Percentiles rank a stretch among this genome's conserved stretches.
These are phyloP conservation scores for Psilocybe subaeruginosa DNA, from an alignment of 768 basidiomycete species.

Conservation along the genomic window DNA sequence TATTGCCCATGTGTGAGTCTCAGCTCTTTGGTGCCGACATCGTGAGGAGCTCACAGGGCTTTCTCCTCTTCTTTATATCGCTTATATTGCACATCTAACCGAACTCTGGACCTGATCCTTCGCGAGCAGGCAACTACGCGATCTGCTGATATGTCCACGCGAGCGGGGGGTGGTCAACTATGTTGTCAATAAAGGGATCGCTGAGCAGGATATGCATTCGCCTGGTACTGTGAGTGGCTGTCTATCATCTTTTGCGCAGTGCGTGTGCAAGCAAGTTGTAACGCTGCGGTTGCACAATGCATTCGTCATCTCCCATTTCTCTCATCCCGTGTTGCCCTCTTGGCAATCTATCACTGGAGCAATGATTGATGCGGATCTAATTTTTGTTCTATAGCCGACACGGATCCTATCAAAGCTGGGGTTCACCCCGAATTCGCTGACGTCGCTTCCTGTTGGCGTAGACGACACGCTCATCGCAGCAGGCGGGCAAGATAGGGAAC, in stretches of 20 bases:
- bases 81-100: too few relatives aligned
- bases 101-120: too few relatives aligned
- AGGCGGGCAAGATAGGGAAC: slow-evolving; percentile 74
- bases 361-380: background rate
- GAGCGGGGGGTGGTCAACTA: slow-evolving; percentile 67
- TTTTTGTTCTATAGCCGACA: slow-evolving; percentile 35
- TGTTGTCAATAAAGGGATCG: slow-evolving; percentile 49
- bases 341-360: background rate
- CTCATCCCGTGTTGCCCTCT: background rate
- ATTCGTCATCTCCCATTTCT: background rate
- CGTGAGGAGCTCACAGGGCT: too few relatives aligned
- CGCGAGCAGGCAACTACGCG: slow-evolving; percentile 64
- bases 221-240: slow-evolving; percentile 22
- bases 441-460: slow-evolving; percentile 54
- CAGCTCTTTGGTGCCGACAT: too few relatives aligned
- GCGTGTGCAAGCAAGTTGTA: too few relatives aligned
- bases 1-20: slow-evolving; percentile 64
- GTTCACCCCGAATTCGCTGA: slow-evolving; percentile 67
- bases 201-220: slow-evolving; percentile 57
- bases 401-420: slow-evolving; percentile 53
- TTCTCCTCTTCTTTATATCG: background rate
- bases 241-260: background rate
- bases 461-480: slow-evolving; percentile 69
- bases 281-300: background rate
- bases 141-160: slow-evolving; percentile 76